Conservation (phyloP, 306 rosid genomes). For the Quercus alba region DNA sequence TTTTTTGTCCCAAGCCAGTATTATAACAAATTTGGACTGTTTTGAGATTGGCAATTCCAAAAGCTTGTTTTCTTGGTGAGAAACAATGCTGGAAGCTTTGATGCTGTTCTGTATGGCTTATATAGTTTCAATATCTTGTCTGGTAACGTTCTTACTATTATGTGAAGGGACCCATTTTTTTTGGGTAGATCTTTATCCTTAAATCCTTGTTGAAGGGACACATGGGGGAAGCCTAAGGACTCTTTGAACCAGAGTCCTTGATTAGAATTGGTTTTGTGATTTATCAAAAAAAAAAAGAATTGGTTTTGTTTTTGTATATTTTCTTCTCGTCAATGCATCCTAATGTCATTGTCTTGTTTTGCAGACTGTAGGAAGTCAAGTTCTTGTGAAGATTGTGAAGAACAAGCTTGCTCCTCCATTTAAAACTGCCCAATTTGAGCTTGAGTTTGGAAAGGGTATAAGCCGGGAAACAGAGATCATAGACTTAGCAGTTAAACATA, state of each 20-base stretch:
- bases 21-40: background rate
- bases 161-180: background rate
- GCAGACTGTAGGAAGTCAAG: constrained; percentile 75
- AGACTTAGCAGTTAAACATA: constrained; percentile 63
- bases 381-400: constrained; percentile 88
- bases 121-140: background rate
- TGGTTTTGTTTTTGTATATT: background rate
- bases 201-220: background rate
- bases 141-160: background rate
- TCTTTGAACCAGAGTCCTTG: background rate
- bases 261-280: background rate
- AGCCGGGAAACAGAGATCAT: constrained; percentile 57
- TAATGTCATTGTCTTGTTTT: constrained; percentile 14
- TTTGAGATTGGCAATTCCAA: background rate
- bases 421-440: constrained; percentile 74
- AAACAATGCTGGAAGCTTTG: background rate
- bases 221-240: constrained; percentile 5
- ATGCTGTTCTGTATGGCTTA: background rate
- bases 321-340: background rate
- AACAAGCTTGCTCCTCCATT: constrained; percentile 97
- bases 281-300: background rate
- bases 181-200: background rate
- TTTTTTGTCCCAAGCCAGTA: background rate
- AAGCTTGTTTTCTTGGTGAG: background rate
- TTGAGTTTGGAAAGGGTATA: constrained; percentile 91